Percentiles rank a stretch among this genome's conserved stretches.
These are phyloP conservation scores for Paramecium octaurelia DNA, from an alignment of 73 alveolate genomes.

Conservation along the genomic window DNA sequence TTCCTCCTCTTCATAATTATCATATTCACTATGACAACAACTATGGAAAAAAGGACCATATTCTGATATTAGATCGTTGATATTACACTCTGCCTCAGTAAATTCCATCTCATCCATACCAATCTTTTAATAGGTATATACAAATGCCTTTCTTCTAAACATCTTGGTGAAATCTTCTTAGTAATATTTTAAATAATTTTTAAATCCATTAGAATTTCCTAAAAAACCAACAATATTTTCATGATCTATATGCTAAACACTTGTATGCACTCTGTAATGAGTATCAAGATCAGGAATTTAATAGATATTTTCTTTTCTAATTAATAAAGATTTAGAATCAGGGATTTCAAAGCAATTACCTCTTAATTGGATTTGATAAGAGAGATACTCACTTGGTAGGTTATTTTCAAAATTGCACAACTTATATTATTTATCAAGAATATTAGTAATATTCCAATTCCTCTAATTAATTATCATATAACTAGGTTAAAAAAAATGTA, in stretches of 20 bases:
- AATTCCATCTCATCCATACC: constrained; percentile 72
- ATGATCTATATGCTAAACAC: not conserved
- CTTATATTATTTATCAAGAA: not conserved
- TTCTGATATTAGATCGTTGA: constrained; percentile 75
- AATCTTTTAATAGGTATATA: not conserved
- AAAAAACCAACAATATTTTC: not conserved
- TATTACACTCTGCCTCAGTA: constrained; percentile 66
- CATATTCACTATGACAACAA: not conserved
- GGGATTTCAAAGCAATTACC: not conserved
- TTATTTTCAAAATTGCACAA: not conserved
- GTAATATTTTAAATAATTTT: constrained; percentile 54
- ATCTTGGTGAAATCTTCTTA: constrained; percentile 50
- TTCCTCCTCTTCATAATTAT: not conserved
- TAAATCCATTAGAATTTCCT: not conserved
- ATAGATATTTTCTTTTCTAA: not conserved
- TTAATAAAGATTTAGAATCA: not conserved
- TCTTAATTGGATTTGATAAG: not conserved
- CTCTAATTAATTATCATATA: not conserved
- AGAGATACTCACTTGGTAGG: not conserved
- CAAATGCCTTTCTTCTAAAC: constrained; percentile 68
- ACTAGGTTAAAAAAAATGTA: constrained; percentile 59
- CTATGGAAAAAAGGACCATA: not conserved
- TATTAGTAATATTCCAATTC: not conserved
- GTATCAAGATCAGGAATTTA: not conserved
- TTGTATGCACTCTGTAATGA: not conserved